Percentiles rank a stretch among this genome's conserved stretches.
These are phyloP conservation scores for Trichoderma endophyticum DNA, from an alignment of 2,329 filamentous ascomycete genomes.

Conservation along the genomic window DNA sequence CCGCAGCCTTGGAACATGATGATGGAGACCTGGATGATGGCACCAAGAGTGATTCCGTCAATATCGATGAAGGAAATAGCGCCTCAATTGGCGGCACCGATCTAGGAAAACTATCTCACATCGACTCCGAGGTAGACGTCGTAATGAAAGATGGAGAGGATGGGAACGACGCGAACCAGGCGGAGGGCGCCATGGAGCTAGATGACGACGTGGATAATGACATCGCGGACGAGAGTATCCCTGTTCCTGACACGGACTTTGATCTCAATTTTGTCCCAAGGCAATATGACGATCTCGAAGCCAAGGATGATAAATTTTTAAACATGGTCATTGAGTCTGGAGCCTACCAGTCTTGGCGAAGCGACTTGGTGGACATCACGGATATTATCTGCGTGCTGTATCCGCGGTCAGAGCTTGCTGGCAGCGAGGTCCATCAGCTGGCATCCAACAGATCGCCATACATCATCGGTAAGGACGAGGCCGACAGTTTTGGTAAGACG, in stretches of 20 bases:
- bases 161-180: too few species aligned
- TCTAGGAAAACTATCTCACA: not conserved
- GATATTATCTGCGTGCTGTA: too few species aligned
- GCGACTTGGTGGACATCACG: not conserved
- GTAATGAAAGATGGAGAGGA: not conserved
- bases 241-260: not conserved
- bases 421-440: too few species aligned
- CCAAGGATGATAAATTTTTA: not conserved
- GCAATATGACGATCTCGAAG: not conserved
- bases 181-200: not conserved
- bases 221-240: not conserved
- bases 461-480: too few species aligned
- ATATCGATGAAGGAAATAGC: slow-evolving; percentile 7
- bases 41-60: slow-evolving; percentile 1
- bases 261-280: not conserved
- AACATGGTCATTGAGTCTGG: not conserved
- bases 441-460: too few species aligned
- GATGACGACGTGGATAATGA: not conserved
- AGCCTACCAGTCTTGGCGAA: not conserved
- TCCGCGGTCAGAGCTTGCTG: too few species aligned
- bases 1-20: not conserved
- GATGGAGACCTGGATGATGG: not conserved
- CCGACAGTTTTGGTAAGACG: too few species aligned
- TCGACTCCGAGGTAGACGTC: not conserved
- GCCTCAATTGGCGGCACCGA: not conserved